phyloP scores from a whole-genome alignment of 2,329 filamentous ascomycete genomes.

The Graphilbum sp. region DNA sequence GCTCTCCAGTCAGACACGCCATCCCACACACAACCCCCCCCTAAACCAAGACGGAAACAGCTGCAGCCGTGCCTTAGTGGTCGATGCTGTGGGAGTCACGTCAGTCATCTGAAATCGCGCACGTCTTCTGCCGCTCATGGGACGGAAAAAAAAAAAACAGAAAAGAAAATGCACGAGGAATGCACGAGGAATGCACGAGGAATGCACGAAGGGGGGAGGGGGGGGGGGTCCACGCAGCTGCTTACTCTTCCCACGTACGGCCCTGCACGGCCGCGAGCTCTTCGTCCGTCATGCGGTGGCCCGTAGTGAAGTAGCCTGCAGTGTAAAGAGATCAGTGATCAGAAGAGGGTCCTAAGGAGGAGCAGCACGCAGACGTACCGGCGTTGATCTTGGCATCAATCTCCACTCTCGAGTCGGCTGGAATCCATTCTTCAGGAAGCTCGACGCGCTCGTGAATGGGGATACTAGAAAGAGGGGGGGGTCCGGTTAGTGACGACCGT shows the following conservation, averaged over 20 bases:
- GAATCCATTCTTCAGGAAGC: conserved; percentile 86
- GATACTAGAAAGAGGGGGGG: conserved; percentile 30
- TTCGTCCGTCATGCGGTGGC: conserved; percentile 74
- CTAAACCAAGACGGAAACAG: too few relatives aligned
- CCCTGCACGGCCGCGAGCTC: conserved; percentile 78
- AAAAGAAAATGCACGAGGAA: too few relatives aligned
- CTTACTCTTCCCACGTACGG: conserved; percentile 75
- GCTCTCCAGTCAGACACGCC: background rate
- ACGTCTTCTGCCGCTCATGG: background rate
- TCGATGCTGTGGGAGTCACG: background rate
- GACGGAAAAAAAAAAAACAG: background rate
- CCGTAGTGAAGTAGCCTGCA: conserved; percentile 60
- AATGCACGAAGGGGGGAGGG: background rate
- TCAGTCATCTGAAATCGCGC: background rate
- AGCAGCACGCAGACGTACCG: too few relatives aligned
- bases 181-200: background rate
- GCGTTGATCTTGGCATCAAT: conserved; percentile 98
- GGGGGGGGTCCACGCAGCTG: too few relatives aligned
- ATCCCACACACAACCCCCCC: background rate
- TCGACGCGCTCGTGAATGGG: conserved; percentile 82
- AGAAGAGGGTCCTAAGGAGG: too few relatives aligned
- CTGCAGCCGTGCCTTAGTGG: background rate
- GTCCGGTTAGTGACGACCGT: background rate
- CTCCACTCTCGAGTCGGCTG: conserved; percentile 88
- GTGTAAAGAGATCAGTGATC: too few relatives aligned